Base-by-base conservation (phyloP, 768 basidiomycete species). In the Mrakia gelida region DNA sequence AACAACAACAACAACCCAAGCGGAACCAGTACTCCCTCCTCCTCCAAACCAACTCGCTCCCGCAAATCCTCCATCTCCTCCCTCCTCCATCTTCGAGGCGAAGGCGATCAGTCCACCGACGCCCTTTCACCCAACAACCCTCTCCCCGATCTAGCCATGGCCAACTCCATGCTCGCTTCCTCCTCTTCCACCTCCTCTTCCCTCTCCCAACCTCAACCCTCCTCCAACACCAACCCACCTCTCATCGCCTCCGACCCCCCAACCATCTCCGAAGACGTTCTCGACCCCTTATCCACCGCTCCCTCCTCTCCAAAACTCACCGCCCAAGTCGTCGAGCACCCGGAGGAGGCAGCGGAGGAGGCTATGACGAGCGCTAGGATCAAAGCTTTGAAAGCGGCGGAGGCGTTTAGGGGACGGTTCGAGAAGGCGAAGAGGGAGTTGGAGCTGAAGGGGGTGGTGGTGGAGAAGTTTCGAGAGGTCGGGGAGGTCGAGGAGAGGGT, bases 381-480 rank as follows among this genome's bases (percentile, higher is more conserved):
- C 54, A 79, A 79, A 38, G 41, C 38, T 5, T 6, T 75, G 6
- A 70, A 75, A 43, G 74, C 56, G 15, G 78, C 75, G 13, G 78
- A 71, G 26, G 78, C 71, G 30, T 79, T 79, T 74, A 18, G 75
- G 26, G 74, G 26, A 2, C 28, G 78, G 41, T 79, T 79, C 49
- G 65, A 75, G 26, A 38, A 30, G 28, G 67, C 43, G 45, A 54
- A 62, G 61, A 45, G 54, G 28, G 75, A 71, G 62, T 34, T 79
- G 56, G 68, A 23, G 10, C 16, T 0, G 56, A 71, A 68, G 56
- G 78, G 78, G 21, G 75, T 79, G 32, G 34, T 49, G 52, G 67
- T 79, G 30, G 70, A 26, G 32, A 79, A 79, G 68, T 79, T 79
- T 32, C 56, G 75, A 21, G 67, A 70, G 61, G 75, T 75, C 3